Percentiles rank a stretch among this genome's conserved stretches.
These are phyloP conservation scores for Syzygium aqueum DNA, from an alignment of 345 rosid species.

Conservation along the genomic window DNA sequence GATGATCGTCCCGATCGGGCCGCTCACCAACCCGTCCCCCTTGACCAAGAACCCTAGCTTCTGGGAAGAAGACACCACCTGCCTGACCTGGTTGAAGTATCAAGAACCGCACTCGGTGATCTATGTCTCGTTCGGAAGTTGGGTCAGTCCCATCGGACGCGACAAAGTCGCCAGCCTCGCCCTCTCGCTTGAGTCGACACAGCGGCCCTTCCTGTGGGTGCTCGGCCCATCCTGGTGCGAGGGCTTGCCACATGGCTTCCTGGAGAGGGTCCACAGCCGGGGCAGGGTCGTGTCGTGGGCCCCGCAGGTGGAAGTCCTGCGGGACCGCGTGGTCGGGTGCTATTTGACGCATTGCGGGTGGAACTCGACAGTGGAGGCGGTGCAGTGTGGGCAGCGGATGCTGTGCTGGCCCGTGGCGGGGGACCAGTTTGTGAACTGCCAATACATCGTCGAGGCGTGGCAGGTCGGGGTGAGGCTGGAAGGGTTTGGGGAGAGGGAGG, in stretches of 20 bases:
- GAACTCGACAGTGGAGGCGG: slow-evolving; percentile 76
- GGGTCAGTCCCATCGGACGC: slow-evolving; percentile 74
- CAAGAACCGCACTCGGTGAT: slow-evolving; percentile 42
- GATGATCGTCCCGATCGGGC: slow-evolving; percentile 32
- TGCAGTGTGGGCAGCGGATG: slow-evolving; percentile 29
- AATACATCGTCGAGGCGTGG: slow-evolving; percentile 6
- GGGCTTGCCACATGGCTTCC: slow-evolving; percentile 42
- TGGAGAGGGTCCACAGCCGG: slow-evolving; percentile 25
- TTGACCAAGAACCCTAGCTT: slow-evolving; percentile 34
- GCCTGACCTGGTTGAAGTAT: slow-evolving; percentile 48
- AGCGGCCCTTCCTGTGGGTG: slow-evolving; percentile 62
- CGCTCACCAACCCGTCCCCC: slow-evolving; percentile 7
- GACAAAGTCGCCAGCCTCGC: slow-evolving; percentile 41
- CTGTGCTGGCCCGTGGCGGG: slow-evolving; percentile 77
- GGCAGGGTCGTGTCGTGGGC: slow-evolving; percentile 69
- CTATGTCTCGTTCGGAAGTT: slow-evolving; percentile 71
- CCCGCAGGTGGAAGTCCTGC: slow-evolving; percentile 50
- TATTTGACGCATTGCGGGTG: slow-evolving; percentile 83
- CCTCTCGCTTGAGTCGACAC: slow-evolving; percentile 32
- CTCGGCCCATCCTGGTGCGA: slow-evolving; percentile 38
- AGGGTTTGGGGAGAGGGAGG: not conserved
- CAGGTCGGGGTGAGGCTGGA: not conserved
- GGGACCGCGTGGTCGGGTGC: slow-evolving; percentile 39
- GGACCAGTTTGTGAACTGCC: slow-evolving; percentile 69
- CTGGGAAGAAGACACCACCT: slow-evolving; percentile 56